Base-by-base conservation (phyloP, 257 asterid genomes). In the Forsythia suspensa region DNA sequence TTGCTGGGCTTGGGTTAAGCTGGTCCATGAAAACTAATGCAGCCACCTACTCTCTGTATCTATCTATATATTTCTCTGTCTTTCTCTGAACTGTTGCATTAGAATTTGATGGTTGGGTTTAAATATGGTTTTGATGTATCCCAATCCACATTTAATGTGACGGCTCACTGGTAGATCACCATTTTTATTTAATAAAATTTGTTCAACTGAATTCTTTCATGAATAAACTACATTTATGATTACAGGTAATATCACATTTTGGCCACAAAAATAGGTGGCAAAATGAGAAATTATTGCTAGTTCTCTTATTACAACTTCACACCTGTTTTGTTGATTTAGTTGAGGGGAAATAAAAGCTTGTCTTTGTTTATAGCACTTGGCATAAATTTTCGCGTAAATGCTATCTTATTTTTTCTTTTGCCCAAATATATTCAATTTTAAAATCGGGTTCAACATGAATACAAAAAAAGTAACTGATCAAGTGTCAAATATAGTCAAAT, bases 1-100 rank as follows among this genome's bases (percentile, higher is more conserved):
- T 90, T 36, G 87, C 81, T 44, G 80, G 8, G 34, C 69, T 80
- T 16, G 88, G 87, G 36, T 82, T 86, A 61, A 88, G 69, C n/a
- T 84, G 77, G 66, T 85, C 93, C 93, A 89, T 89, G 37, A 72
- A 67, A 65, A 20, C 73, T 15, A 18, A 43, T 5, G 57, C 20
- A 46, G 66, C 67, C 44, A 29, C 21, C 57, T 1, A 48, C 4
- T n/a, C 3, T 48, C 6, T 55, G n/a, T 3, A 43, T 13, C 36
- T 41, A 52, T 63, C 43, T 67, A 76, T 46, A 29, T 29, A 29
- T 29, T 29, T 29, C 34, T 29, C 34, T 29, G 34, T 29, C 74
- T 65, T n/a, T 67, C 18, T 10, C 20, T 37, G 24, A 38, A 39
- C 73, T 20, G 67, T 59, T 59, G 34, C 67, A 59, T 59, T 59